phyloP scores from a whole-genome alignment of 208 protist genomes.

The Strigomonas culicis region DNA sequence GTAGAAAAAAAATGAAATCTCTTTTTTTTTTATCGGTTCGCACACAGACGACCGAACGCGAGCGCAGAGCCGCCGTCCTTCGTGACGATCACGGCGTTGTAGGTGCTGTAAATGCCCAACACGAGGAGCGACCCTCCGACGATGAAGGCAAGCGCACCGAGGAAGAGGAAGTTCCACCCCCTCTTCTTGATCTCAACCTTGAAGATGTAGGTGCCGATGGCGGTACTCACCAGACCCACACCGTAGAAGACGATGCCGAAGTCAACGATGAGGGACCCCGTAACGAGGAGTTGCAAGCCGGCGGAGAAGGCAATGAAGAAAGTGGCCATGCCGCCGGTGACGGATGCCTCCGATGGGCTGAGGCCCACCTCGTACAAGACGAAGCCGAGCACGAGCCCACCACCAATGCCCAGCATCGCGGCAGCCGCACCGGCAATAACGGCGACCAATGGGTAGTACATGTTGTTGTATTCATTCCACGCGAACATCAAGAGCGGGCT shows the following conservation, averaged over 20 bases:
- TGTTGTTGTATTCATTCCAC: conserved; percentile 50
- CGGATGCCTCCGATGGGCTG: conserved; percentile 69
- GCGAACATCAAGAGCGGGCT: conserved; percentile 32
- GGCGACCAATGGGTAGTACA: conserved; percentile 60
- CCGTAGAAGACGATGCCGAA: conserved; percentile 59
- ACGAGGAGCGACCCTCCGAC: conserved; percentile 65
- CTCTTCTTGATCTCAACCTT: conserved; percentile 70
- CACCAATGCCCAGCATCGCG: conserved; percentile 81
- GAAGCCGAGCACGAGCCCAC: conserved; percentile 79
- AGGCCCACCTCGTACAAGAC: conserved; percentile 77
- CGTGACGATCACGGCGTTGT: conserved; percentile 41
- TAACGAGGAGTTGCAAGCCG: conserved; percentile 48
- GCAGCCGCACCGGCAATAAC: conserved; percentile 71
- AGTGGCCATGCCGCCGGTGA: conserved; percentile 66
- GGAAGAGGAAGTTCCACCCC: conserved; percentile 56
- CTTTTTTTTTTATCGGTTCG: conserved; percentile 6
- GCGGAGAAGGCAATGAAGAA: conserved; percentile 80
- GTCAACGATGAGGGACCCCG: conserved; percentile 47
- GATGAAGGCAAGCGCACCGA: conserved; percentile 53
- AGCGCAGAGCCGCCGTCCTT: conserved; percentile 36
- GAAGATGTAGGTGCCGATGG: conserved; percentile 66
- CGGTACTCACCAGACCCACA: conserved; percentile 53
- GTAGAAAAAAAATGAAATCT: background rate
- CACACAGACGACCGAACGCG: conserved; percentile 51
- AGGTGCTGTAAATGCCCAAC: conserved; percentile 69